Conservation (phyloP, 495 filamentous ascomycete species). For the Staphylotrichum tortipilum region DNA sequence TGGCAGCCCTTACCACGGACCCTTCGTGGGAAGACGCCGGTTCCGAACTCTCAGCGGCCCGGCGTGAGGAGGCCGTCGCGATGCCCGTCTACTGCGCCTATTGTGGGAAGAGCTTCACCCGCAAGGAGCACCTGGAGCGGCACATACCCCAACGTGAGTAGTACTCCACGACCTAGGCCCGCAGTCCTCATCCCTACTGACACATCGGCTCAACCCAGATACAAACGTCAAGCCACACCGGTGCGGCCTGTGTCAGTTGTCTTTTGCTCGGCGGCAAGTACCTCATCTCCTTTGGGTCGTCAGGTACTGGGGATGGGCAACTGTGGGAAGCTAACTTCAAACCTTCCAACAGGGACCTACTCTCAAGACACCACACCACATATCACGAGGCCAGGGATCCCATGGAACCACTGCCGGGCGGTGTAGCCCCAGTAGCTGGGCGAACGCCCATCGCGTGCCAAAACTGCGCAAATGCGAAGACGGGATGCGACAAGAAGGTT, state of each 20-base stretch:
- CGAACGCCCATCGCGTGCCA: slow-evolving; percentile 48
- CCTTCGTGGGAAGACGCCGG: too few species aligned
- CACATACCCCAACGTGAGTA: slow-evolving; percentile 54
- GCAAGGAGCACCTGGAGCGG: slow-evolving; percentile 58
- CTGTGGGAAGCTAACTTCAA: slow-evolving; percentile 12
- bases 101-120: slow-evolving; percentile 55
- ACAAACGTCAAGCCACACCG: slow-evolving; percentile 58
- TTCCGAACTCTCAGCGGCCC: too few species aligned
- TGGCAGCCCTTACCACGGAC: too few species aligned
- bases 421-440: slow-evolving; percentile 27
- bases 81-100: slow-evolving; percentile 51
- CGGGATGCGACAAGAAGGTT: slow-evolving; percentile 58
- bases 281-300: not conserved
- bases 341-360: slow-evolving; percentile 43
- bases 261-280: slow-evolving; percentile 52
- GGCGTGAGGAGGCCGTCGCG: not conserved
- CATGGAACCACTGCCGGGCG: slow-evolving; percentile 32
- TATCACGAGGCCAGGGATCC: slow-evolving; percentile 40
- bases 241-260: slow-evolving; percentile 51
- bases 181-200: slow-evolving; percentile 19
- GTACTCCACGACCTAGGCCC: not conserved
- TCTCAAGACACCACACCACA: slow-evolving; percentile 48
- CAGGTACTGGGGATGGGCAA: not conserved
- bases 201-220: slow-evolving; percentile 31
- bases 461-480: slow-evolving; percentile 54